These are phyloP conservation scores for Rhododendron ferrugineum DNA, from an alignment of 148 eudicot species.

Conservation along the genomic window DNA sequence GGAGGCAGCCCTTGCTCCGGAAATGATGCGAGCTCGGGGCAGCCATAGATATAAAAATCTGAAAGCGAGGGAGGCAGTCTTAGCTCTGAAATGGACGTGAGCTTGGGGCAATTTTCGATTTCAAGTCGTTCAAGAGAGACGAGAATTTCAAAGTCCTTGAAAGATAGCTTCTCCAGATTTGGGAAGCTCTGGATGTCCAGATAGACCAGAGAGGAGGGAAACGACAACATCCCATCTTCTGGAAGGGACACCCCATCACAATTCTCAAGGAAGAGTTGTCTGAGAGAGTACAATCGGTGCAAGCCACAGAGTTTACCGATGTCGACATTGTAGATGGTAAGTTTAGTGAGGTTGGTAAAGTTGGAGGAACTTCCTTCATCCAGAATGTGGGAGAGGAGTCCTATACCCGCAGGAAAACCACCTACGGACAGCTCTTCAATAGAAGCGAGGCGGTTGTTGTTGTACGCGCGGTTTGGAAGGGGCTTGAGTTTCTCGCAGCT, in stretches of 20 bases:
- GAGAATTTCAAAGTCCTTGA: not conserved
- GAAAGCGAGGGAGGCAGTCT: not conserved
- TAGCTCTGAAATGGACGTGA: not conserved
- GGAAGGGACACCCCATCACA: not conserved
- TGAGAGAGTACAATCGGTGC: not conserved
- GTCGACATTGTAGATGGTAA: not conserved
- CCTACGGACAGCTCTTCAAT: not conserved
- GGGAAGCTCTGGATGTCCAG: accelerated
- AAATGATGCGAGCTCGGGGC: no score
- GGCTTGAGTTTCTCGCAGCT: not conserved
- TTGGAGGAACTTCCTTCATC: not conserved
- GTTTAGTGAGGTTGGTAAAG: not conserved
- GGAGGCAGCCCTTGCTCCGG: no score
- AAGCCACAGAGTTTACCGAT: not conserved
- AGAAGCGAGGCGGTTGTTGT: not conserved
- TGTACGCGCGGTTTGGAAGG: not conserved
- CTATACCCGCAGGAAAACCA: not conserved
- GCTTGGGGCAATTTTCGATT: not conserved
- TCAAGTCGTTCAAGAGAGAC: not conserved
- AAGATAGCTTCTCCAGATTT: not conserved
- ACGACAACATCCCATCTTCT: not conserved
- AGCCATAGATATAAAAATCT: no score
- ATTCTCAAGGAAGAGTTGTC: not conserved
- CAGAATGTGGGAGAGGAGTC: not conserved
- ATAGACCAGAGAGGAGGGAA: not conserved